These are phyloP conservation scores for Russula brevipes DNA, from an alignment of 768 basidiomycete genomes.

Conservation along the genomic window DNA sequence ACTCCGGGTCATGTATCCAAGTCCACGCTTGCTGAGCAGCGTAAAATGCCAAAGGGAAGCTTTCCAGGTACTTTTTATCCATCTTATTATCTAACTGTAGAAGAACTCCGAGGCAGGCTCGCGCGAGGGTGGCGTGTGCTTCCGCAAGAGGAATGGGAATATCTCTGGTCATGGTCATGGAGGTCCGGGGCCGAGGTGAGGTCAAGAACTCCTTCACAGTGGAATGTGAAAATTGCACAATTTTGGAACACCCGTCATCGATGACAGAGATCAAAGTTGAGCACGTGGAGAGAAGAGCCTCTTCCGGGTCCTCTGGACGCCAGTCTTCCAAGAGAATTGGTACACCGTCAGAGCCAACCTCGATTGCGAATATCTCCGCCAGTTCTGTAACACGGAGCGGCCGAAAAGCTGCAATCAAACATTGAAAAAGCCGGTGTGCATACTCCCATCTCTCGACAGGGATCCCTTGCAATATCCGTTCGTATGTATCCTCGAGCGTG, in stretches of 20 bases:
- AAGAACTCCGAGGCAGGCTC: neutral
- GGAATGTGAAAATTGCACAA: neutral
- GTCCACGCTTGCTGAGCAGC: neutral
- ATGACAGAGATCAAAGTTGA: too few species aligned
- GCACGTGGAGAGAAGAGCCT: neutral
- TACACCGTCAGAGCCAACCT: neutral
- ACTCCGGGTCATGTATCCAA: neutral
- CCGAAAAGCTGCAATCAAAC: neutral
- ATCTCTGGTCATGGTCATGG: too few species aligned
- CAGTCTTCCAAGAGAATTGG: neutral
- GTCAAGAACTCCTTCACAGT: neutral
- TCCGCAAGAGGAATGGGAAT: too few species aligned
- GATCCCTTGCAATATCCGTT: neutral
- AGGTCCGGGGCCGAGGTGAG: neutral
- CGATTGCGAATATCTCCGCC: neutral
- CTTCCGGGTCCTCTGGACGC: neutral
- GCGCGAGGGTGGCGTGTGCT: too few species aligned
- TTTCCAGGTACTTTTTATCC: neutral
- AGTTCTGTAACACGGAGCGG: neutral
- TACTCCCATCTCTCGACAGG: neutral
- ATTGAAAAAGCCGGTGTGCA: neutral
- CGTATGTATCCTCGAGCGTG: neutral
- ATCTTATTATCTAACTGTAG: neutral
- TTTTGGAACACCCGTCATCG: neutral
- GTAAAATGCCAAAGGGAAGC: neutral